Base-by-base conservation (phyloP, 371 early-diverging fungal species). In the Capillidium rhysosporum region DNA sequence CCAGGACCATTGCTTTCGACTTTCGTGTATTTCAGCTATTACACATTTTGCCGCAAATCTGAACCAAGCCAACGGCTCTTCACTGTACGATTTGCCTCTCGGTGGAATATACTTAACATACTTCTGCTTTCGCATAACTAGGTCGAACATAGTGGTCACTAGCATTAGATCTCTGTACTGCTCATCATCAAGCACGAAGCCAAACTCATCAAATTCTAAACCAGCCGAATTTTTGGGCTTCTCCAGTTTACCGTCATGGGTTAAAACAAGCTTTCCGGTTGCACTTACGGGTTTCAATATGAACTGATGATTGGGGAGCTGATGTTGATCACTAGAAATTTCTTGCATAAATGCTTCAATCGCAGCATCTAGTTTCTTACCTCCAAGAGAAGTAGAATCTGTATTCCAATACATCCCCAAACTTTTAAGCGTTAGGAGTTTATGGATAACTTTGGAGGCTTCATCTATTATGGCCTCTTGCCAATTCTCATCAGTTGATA, bases 211-310 rank as follows among this genome's bases (percentile, higher is more conserved):
- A 69, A 96, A 94, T 57, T 80, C 60, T 40, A 88, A 68, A 25
- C 74, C 70, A 2, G 77, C 78, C 41, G 72, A 76, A 1, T 72
- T 69, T 58, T 84, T 86, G 1, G 86, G 73, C 1, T 69, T 68
- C 16, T 70, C 71, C n/a, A 66, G 64, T 21, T 75, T 71, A 43
- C 76, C 78, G 8, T 72, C 63, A 57, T 85, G 86, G 64, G 75
- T 78, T 55, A 86, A 60, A 23, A 75, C 75, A 40, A 67, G 53
- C 62, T 80, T 76, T 29, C 92, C 97, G 26, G 74, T 72, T 2
- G 94, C 97, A n/a, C 88, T 85, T 0, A 97, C 92, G 0, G 97
- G 97, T 58, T 82, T 84, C 30, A 97, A 64, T 10, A 97, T 78
- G 53, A 86, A 91, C 55, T 87, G 88, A 55, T 84, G 82, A 39